Evolutionary conservation across 2,329 filamentous ascomycete species (phyloP).

Genomic region (Fusarium chlamydosporum): DNA sequence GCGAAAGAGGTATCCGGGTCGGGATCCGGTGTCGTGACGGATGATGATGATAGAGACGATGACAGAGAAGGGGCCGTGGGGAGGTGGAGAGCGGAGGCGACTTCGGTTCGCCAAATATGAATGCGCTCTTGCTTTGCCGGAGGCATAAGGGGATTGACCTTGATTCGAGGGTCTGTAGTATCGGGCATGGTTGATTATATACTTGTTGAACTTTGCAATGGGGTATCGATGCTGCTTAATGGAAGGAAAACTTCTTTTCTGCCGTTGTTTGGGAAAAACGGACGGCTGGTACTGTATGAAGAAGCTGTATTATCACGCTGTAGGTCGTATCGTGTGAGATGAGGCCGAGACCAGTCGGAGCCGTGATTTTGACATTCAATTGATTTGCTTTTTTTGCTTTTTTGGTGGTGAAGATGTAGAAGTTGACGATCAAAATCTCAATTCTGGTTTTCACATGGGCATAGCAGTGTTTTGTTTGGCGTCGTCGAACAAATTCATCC

Average conservation of each 20-base stretch:
- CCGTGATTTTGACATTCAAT: constrained; percentile 11
- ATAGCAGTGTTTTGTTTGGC: constrained; percentile 13
- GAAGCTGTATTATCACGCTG: constrained; percentile 3
- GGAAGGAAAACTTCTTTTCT: not conserved
- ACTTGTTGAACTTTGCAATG: not conserved
- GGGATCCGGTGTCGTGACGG: constrained; percentile 42
- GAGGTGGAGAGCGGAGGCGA: constrained; percentile 55
- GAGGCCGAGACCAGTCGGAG: constrained; percentile 25
- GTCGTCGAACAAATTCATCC: constrained; percentile 24
- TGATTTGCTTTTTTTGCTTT: not conserved
- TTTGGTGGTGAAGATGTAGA: not conserved
- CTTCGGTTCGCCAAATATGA: constrained; percentile 66
- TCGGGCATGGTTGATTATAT: constrained; percentile 28
- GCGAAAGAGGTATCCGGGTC: constrained; percentile 35
- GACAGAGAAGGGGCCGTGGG: constrained; percentile 52
- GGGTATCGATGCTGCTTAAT: not conserved
- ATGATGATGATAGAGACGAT: constrained; percentile 54
- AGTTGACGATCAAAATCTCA: constrained; percentile 1
- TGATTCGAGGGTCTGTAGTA: constrained; percentile 19
- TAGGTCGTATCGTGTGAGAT: constrained; percentile 16
- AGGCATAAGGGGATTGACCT: constrained; percentile 50
- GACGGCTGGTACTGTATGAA: constrained; percentile 8
- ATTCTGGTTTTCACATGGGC: not conserved
- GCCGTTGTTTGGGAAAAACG: not conserved
- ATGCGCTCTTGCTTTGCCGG: constrained; percentile 60